These are phyloP conservation scores for Penicillium sp. DNA, from an alignment of 2,329 filamentous ascomycete genomes.

Conservation along the genomic window DNA sequence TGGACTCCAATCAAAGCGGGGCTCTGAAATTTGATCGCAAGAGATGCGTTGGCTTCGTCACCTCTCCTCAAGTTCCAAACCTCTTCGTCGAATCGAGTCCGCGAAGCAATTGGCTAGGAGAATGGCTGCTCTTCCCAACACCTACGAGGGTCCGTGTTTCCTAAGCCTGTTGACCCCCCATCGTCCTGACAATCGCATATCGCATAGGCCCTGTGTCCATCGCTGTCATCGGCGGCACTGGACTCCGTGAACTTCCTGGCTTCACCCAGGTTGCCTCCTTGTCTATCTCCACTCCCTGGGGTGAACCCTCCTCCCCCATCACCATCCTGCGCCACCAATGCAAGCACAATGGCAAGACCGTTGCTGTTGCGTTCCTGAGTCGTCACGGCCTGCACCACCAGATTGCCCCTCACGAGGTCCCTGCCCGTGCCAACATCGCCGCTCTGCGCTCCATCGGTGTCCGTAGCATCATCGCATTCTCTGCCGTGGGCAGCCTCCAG, in stretches of 20 bases:
- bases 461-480: conserved; percentile 87
- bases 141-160: conserved; percentile 54
- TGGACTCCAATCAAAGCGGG: conserved; percentile 21
- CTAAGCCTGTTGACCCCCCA: not conserved
- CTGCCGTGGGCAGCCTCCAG: conserved; percentile 84
- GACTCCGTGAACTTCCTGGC: conserved; percentile 77
- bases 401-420: conserved; percentile 90
- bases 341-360: conserved; percentile 56
- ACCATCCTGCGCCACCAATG: conserved; percentile 82
- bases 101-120: conserved; percentile 31
- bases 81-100: conserved; percentile 31
- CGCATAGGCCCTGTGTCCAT: conserved; percentile 61
- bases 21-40: conserved; percentile 20
- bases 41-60: conserved; percentile 20
- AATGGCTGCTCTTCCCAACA: conserved; percentile 54
- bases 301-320: conserved; percentile 69
- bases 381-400: conserved; percentile 88
- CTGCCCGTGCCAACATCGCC: conserved; percentile 92
- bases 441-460: conserved; percentile 88
- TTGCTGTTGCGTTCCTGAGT: conserved; percentile 80
- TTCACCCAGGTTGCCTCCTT: conserved; percentile 80
- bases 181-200: conserved; percentile 12
- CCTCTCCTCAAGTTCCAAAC: conserved; percentile 24
- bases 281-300: conserved; percentile 80
- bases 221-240: conserved; percentile 89